Percentiles rank a stretch among this genome's conserved stretches.
These are phyloP conservation scores for Jatropha podagrica DNA, from an alignment of 441 rosid genomes.

Conservation along the genomic window DNA sequence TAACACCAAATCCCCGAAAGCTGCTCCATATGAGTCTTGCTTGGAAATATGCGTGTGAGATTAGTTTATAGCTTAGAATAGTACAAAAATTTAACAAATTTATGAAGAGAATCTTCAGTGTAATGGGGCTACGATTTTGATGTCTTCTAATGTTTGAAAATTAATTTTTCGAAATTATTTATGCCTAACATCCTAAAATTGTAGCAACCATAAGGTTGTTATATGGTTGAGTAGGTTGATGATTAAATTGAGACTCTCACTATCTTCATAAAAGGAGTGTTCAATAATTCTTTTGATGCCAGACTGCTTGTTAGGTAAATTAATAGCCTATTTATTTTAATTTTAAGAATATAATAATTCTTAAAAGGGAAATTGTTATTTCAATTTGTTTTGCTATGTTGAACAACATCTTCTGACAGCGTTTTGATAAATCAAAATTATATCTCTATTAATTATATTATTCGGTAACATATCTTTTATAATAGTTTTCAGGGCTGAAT, in stretches of 20 bases:
- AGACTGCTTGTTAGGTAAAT: not conserved
- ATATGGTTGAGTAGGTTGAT: not conserved
- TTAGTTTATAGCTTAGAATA: not conserved
- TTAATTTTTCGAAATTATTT: not conserved
- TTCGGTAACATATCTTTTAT: no score
- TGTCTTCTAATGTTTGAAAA: not conserved
- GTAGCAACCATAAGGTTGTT: slow-evolving; percentile 9
- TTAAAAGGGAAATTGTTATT: no score
- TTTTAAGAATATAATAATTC: no score
- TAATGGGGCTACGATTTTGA: slow-evolving; percentile 17
- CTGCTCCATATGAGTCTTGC: not conserved
- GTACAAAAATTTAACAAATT: not conserved
- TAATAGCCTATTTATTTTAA: no score
- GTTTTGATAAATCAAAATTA: no score
- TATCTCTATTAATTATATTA: no score
- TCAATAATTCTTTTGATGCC: not conserved
- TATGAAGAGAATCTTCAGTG: slow-evolving; percentile 6
- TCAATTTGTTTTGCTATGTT: no score
- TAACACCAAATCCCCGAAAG: not conserved
- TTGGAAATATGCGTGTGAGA: slow-evolving; percentile 3
- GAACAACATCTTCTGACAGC: no score
- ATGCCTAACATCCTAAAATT: slow-evolving; percentile 17
- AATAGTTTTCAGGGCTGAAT: no score
- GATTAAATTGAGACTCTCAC: not conserved
- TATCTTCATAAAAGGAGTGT: not conserved